Evolutionary conservation across 306 rosid genomes (phyloP).

Genomic region (Casuarina glauca): DNA sequence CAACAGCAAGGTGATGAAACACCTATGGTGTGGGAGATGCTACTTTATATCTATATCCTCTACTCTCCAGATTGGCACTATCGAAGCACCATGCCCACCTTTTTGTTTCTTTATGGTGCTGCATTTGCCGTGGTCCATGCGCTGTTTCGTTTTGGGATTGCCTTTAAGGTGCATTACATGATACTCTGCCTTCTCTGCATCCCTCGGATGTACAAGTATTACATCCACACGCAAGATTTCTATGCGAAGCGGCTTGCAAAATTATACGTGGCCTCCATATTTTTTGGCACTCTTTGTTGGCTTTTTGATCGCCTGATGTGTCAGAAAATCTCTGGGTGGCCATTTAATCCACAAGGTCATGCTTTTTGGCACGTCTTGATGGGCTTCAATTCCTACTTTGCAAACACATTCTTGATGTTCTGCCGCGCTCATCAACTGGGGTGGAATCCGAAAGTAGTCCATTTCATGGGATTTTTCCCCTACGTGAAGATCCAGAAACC

Average conservation of each 20-base stretch:
- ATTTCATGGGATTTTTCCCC: slow-evolving; percentile 61
- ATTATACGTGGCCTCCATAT: slow-evolving; percentile 53
- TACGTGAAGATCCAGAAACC: slow-evolving; percentile 79
- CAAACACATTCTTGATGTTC: slow-evolving; percentile 86
- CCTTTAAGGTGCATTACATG: slow-evolving; percentile 70
- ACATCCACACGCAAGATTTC: slow-evolving; percentile 54
- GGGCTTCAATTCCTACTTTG: slow-evolving; percentile 70
- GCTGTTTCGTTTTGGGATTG: slow-evolving; percentile 51
- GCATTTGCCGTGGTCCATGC: slow-evolving; percentile 60
- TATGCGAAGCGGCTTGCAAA: slow-evolving; percentile 61
- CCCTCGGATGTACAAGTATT: slow-evolving; percentile 92
- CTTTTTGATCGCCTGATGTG: slow-evolving; percentile 58
- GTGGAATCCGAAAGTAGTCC: slow-evolving; percentile 62
- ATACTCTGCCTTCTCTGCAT: slow-evolving; percentile 72
- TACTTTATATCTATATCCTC: slow-evolving; percentile 76
- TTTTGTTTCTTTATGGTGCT: slow-evolving; percentile 74
- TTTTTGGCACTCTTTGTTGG: slow-evolving; percentile 71
- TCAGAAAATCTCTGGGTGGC: slow-evolving; percentile 57
- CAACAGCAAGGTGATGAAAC: slow-evolving; percentile 88
- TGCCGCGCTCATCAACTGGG: slow-evolving; percentile 84
- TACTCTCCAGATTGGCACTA: slow-evolving; percentile 93
- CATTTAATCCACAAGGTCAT: slow-evolving; percentile 75
- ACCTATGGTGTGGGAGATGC: slow-evolving; percentile 94
- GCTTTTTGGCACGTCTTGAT: slow-evolving; percentile 82
- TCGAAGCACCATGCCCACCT: slow-evolving; percentile 77